Conservation (phyloP, 2,329 filamentous ascomycete genomes). For the Diaporthe humulicola region DNA sequence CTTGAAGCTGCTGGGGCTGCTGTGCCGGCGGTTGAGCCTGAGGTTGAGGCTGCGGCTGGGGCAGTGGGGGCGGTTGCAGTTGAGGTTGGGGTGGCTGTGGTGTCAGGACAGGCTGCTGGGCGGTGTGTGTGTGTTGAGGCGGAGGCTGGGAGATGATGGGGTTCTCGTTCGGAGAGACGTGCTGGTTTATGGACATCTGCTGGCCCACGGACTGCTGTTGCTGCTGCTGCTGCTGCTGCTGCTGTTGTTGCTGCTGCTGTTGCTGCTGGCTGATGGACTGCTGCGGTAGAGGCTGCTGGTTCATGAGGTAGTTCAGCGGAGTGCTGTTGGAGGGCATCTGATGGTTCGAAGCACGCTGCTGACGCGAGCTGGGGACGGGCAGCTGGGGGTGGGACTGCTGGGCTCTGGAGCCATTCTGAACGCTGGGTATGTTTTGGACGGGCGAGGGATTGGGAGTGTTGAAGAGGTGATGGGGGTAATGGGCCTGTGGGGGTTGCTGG, state of each 20-base stretch:
- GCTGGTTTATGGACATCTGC: slow-evolving; percentile 54
- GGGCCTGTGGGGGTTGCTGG: slow-evolving; percentile 62
- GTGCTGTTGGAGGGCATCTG: slow-evolving; percentile 58
- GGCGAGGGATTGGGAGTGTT: slow-evolving; percentile 60
- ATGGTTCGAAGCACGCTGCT: slow-evolving; percentile 57
- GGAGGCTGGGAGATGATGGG: slow-evolving; percentile 58
- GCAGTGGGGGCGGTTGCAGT: slow-evolving; percentile 41
- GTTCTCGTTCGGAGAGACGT: slow-evolving; percentile 55
- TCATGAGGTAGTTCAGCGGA: slow-evolving; percentile 47
- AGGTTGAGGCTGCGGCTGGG: slow-evolving; percentile 41
- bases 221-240: slow-evolving; percentile 48
- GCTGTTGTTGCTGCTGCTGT: slow-evolving; percentile 51
- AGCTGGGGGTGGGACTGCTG: slow-evolving; percentile 62
- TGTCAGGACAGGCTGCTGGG: slow-evolving; percentile 41
- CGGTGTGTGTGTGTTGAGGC: slow-evolving; percentile 41
- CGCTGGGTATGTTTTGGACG: slow-evolving; percentile 61
- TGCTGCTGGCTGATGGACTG: slow-evolving; percentile 48
- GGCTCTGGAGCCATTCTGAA: slow-evolving; percentile 58
- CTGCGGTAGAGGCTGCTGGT: slow-evolving; percentile 41
- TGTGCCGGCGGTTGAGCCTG: slow-evolving; percentile 35
- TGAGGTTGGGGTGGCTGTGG: slow-evolving; percentile 41
- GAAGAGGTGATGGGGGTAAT: slow-evolving; percentile 68
- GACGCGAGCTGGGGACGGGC: slow-evolving; percentile 59
- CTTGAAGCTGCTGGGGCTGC: slow-evolving; percentile 44
- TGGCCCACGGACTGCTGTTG: slow-evolving; percentile 51